A percentile compares a stretch with the other conserved stretches of the same genome.
Conservation (phyloP, 176 grass and related monocot genomes). For the Tuctoria greenei region DNA sequence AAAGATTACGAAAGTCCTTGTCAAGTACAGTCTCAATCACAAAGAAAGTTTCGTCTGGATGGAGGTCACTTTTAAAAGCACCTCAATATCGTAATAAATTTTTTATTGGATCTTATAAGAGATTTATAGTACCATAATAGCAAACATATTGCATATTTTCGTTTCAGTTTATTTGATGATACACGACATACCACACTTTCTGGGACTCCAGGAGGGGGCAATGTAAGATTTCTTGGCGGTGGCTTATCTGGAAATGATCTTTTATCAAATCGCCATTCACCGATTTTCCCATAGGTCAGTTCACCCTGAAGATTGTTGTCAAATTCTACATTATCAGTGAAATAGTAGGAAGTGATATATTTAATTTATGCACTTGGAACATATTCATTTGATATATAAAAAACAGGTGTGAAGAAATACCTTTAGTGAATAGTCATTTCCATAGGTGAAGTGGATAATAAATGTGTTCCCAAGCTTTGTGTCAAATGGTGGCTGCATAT, state of each 20-base stretch:
- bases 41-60: neutral
- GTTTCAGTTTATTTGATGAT: neutral
- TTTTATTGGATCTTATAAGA: neutral
- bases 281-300: conserved; percentile 79
- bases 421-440: conserved; percentile 86
- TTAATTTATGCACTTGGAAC: neutral
- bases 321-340: conserved; percentile 5
- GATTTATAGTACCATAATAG: too few species aligned
- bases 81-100: neutral
- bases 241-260: conserved; percentile 59
- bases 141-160: too few species aligned
- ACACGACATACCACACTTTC: conserved; percentile 89
- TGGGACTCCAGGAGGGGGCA: conserved; percentile 87
- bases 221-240: conserved; percentile 80
- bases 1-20: neutral
- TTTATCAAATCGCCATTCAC: conserved; percentile 91
- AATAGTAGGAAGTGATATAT: neutral
- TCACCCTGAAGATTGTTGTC: conserved; percentile 50
- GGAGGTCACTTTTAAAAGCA: neutral
- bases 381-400: conserved; percentile 6
- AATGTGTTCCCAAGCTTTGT: conserved; percentile 48
- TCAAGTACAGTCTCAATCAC: neutral
- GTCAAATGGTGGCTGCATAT: conserved; percentile 55
- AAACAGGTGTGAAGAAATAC: conserved; percentile 40
- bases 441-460: conserved; percentile 91